Evolutionary conservation across 1,139 yeast genomes (phyloP), one percentile per base, ranked within the genome.

Genomic region (Blastobotrys malaysiensis): DNA sequence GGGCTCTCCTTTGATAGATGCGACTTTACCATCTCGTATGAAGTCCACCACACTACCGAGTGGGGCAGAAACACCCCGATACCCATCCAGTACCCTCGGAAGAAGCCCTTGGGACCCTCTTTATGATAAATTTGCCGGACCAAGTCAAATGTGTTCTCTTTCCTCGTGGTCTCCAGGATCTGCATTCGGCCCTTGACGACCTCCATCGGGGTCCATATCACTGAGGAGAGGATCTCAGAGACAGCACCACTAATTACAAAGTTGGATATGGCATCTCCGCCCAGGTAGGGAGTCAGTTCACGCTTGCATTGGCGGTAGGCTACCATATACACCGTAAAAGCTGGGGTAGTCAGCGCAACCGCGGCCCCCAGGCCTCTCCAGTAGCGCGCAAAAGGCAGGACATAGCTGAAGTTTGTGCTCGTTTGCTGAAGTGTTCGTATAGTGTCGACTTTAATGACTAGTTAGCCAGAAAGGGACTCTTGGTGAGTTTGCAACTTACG

Each of bases 191-290:
- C 78, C 60, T 74, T 74, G 51, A 74, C 60, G 9, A 74, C 77
- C 61, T 74, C 78, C 71, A 75, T 73, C 2, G 78, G 78, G 13
- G 78, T 74, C 77, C 77, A 75, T n/a, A 74, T 63, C 46, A 71
- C 60, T 18, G 74, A 69, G 49, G 74, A 69, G 3, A 72, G 66
- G n/a, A 75, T 43, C 62, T 74, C 78, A 3, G 78, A 74, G 3
- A 65, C 65, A 5, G 73, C 64, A 3, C 77, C 77, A 53, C 73
- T 66, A 19, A 65, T 54, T 7, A 73, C 61, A 57, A 72, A 75
- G 57, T 71, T 73, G n/a, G 64, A 18, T 19, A 72, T 59, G 7
- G 71, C 63, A n/a, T 69, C 62, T 20, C 64, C 64, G 6, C 77
- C 77, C 3, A 72, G 57, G 45, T 66, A 61, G 4, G 75, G 73